Evolutionary conservation across 139 green algal genomes (phyloP).

Genomic region (Ulvella scutata): DNA sequence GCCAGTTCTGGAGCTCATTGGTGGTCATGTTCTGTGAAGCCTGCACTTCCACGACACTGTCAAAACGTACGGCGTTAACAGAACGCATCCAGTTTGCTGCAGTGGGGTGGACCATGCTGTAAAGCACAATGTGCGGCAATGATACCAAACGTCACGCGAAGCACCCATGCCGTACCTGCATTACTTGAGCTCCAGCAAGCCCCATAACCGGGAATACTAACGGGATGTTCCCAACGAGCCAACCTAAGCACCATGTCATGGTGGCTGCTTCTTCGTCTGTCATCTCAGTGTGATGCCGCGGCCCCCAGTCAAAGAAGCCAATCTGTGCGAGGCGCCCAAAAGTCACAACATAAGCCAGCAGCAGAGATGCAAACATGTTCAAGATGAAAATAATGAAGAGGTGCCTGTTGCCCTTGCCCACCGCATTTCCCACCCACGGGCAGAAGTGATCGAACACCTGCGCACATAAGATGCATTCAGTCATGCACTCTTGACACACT

Average conservation of each 20-base stretch:
- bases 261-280: too few relatives aligned
- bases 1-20: conserved; percentile 92
- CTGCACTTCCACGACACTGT: conserved; percentile 20
- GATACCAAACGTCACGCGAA: too few relatives aligned
- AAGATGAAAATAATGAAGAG: conserved; percentile 20
- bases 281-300: neutral
- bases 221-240: neutral
- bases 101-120: too few relatives aligned
- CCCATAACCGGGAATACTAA: neutral
- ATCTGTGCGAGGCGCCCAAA: conserved; percentile 20
- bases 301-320: neutral
- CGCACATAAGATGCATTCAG: neutral
- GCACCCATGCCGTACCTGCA: neutral
- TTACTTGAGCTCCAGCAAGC: neutral
- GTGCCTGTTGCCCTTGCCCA: conserved; percentile 74
- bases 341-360: conserved; percentile 23
- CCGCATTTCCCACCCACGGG: conserved; percentile 83
- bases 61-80: too few relatives aligned
- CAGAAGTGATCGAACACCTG: conserved; percentile 94
- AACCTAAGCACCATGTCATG: neutral
- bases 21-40: conserved; percentile 85
- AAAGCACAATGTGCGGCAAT: too few relatives aligned
- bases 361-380: conserved; percentile 39
- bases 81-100: too few relatives aligned
- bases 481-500: neutral